These are phyloP conservation scores for Mucor plumbeus DNA, from an alignment of 371 early-diverging fungal genomes.

Conservation along the genomic window DNA sequence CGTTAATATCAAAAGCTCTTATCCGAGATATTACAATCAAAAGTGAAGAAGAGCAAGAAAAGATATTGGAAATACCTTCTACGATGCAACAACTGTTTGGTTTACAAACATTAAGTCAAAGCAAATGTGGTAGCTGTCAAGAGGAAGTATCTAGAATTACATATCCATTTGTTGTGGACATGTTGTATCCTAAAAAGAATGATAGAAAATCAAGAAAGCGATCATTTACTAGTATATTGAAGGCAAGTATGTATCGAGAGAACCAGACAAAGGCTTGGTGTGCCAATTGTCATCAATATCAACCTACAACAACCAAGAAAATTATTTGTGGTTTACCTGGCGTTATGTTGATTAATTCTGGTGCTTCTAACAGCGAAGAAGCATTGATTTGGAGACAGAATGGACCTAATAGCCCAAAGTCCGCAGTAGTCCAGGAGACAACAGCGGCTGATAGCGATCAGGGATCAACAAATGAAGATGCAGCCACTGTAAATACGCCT, in stretches of 20 bases:
- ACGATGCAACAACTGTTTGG: slow-evolving; percentile 79
- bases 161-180: slow-evolving; percentile 80
- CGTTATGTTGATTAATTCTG: slow-evolving; percentile 74
- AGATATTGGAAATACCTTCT: slow-evolving; percentile 41
- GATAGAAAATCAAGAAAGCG: slow-evolving; percentile 50
- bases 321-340: slow-evolving; percentile 66
- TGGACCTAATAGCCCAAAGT: slow-evolving; percentile 44
- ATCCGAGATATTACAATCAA: slow-evolving; percentile 17
- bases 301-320: slow-evolving; percentile 69
- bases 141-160: slow-evolving; percentile 66
- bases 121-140: slow-evolving; percentile 68
- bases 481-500: slow-evolving; percentile 17
- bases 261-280: slow-evolving; percentile 85
- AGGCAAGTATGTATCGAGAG: slow-evolving; percentile 72
- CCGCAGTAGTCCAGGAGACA: not conserved
- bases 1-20: slow-evolving; percentile 39
- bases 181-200: slow-evolving; percentile 69
- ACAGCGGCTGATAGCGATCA: slow-evolving; percentile 23
- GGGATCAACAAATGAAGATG: slow-evolving; percentile 23
- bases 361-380: slow-evolving; percentile 62
- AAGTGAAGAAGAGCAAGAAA: slow-evolving; percentile 8
- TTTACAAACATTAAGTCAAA: slow-evolving; percentile 64
- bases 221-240: slow-evolving; percentile 65
- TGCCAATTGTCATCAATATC: slow-evolving; percentile 72
- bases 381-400: slow-evolving; percentile 57